phyloP scores from a whole-genome alignment of 1,284 basidiomycete species.

The Ustilago esculenta region DNA sequence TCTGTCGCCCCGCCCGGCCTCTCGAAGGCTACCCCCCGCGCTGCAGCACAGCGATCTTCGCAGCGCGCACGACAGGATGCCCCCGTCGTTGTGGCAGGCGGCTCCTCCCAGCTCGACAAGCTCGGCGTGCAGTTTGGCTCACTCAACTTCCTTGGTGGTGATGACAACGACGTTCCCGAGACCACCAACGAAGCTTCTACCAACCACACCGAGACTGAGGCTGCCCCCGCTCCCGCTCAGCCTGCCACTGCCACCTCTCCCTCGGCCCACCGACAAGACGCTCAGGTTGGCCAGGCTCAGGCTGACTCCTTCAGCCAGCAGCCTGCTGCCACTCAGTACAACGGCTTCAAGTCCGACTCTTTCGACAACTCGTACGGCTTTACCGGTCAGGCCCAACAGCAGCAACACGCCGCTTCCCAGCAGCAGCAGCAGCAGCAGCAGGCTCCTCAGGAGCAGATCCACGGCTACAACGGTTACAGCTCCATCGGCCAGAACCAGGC shows the following conservation, averaged over 20 bases:
- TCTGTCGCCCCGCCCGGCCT: slow-evolving; percentile 40
- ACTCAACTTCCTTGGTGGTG: slow-evolving; percentile 62
- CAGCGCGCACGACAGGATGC: slow-evolving; percentile 63
- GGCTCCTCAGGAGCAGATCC: slow-evolving; percentile 44
- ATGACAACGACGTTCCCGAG: slow-evolving; percentile 40
- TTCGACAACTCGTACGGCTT: slow-evolving; percentile 50
- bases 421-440: slow-evolving; percentile 35
- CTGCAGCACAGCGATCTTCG: slow-evolving; percentile 41
- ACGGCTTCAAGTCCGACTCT: slow-evolving; percentile 49
- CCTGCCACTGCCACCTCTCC: slow-evolving; percentile 24
- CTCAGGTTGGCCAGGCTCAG: slow-evolving; percentile 32
- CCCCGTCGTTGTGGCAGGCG: slow-evolving; percentile 64
- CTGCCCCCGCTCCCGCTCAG: slow-evolving; percentile 15
- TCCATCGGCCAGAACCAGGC: slow-evolving; percentile 37
- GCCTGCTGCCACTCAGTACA: slow-evolving; percentile 32
- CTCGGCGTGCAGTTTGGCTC: slow-evolving; percentile 65
- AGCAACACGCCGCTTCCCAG: slow-evolving; percentile 18
- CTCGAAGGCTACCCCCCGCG: slow-evolving; percentile 45
- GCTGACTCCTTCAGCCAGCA: slow-evolving; percentile 37
- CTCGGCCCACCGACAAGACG: slow-evolving; percentile 31
- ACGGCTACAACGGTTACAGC: slow-evolving; percentile 53
- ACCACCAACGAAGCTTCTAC: slow-evolving; percentile 12
- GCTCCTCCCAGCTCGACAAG: slow-evolving; percentile 59
- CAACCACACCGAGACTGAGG: slow-evolving; percentile 11
- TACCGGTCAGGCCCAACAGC: slow-evolving; percentile 41